Base-by-base conservation (phyloP, 257 asterid genomes). In the Fraxinus pennsylvanica region DNA sequence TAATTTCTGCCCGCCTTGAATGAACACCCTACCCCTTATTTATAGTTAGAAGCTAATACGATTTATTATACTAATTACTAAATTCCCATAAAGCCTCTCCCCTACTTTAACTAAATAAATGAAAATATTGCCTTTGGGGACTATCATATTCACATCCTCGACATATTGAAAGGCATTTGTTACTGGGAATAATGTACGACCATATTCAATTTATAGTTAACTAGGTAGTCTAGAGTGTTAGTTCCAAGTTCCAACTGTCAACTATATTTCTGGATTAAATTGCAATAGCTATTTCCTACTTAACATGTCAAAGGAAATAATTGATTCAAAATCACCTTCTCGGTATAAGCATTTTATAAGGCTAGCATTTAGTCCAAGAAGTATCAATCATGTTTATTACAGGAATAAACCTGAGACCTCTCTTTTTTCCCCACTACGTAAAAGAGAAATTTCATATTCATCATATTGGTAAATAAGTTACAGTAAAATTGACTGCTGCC, bases 211-310 rank as follows among this genome's bases (percentile, higher is more conserved):
- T 57, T 2, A 57, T 57, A 8, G 29, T 57, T 57, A n/a, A n/a
- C 29, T 57, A 6, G 1, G 5, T n/a, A 57, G 22, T 57, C 21
- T 57, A 3, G 29, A 0, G 27, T n/a, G 66, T 8, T 21, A 57
- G 66, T 6, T 57, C 63, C 66, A 57, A 57, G 66, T 6, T 57
- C 63, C 66, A 57, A 57, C 66, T n/a, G 66, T 57, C 66, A 57
- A 57, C 22, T n/a, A 54, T 54, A 54, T 17, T 19, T 54, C 65
- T 19, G 27, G 50, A 43, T n/a, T 54, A 25, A 54, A 17, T 6
- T 15, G n/a, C 5, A 25, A 17, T 54, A 54, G 25, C 65, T 54
- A 57, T n/a, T 57, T 57, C 27, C 66, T 19, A n/a, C 9, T 57
- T 8, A n/a, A 57, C 0, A 57, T 57, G 8, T 57, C 25, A 1